Conservation (phyloP, 2,329 filamentous ascomycete genomes). For the Xylaria sp. region DNA sequence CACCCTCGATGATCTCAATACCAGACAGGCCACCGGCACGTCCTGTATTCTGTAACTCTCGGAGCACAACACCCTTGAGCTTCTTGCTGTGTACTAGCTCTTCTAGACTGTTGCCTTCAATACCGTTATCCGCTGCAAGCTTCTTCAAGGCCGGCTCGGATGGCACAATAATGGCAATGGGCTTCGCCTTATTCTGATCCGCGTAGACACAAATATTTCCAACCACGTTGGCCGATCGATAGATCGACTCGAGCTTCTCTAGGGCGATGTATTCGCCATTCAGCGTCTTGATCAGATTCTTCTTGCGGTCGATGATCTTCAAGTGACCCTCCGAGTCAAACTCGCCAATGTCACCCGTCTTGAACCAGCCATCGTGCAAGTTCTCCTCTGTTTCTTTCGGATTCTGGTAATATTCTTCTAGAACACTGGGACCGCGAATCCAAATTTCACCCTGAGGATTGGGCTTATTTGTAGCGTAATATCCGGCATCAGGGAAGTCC, state of each 20-base stretch:
- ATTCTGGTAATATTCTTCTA: conserved; percentile 77
- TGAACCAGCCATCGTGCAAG: conserved; percentile 84
- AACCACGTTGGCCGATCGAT: conserved; percentile 57
- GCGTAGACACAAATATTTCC: conserved; percentile 64
- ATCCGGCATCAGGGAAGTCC: conserved; percentile 83
- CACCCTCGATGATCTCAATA: conserved; percentile 74
- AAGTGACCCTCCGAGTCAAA: conserved; percentile 75
- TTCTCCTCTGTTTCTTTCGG: conserved; percentile 75
- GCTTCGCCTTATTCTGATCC: conserved; percentile 56
- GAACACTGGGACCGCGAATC: conserved; percentile 78
- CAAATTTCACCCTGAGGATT: conserved; percentile 84
- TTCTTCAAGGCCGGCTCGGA: conserved; percentile 61
- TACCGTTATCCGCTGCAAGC: conserved; percentile 53
- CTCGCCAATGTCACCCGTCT: conserved; percentile 84
- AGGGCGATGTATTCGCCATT: conserved; percentile 84
- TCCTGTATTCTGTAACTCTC: conserved; percentile 67
- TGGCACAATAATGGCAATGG: conserved; percentile 62
- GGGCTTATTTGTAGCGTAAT: conserved; percentile 76
- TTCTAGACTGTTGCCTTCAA: conserved; percentile 65
- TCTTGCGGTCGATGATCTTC: conserved; percentile 83
- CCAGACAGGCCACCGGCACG: conserved; percentile 66
- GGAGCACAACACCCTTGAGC: conserved; percentile 66
- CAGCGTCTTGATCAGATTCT: conserved; percentile 84
- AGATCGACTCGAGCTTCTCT: conserved; percentile 69
- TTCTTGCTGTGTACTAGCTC: conserved; percentile 72